Base-by-base conservation (phyloP, 179 eudicot genomes). In the Camellia oleifera region DNA sequence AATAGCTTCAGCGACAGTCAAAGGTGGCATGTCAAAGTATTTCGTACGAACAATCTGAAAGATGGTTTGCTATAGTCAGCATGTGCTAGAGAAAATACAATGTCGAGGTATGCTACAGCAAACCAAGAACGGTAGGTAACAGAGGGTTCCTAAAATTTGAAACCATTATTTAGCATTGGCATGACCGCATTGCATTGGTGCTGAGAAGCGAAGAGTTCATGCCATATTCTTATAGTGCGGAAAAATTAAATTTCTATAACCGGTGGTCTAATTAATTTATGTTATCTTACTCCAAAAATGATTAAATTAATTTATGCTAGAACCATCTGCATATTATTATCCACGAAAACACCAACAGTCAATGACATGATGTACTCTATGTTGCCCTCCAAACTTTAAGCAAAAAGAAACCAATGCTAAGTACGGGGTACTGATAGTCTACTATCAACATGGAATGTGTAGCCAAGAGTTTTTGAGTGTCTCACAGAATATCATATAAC, bases 11-110 rank as follows among this genome's bases (percentile, higher is more conserved):
- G 80, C 60, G 12, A 95, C 88, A 26, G 95, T 92, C 84, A 95
- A 83, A 10, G 98, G 98, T 11, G 95, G 95, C 93, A 95, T 93
- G 42, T 93, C 94, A 77, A 93, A 95, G 90, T 88, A 86, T 84
- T 95, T 93, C 48, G 92, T 91, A 13, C 98, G 92, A 48, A 95
- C 97, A 82, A 95, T 83, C 98, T 95, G 92, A 64, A 70, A 75
- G 56, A 80, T 45, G 57, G 32, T 12, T 18, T 50, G 8, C 44
- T 61, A 7, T 42, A 32, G 63, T 45, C 13, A 77, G 74, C 26
- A 75, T 32, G 32, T 62, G 71, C 77, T 44, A 17, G 45, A 50
- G 9, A 74, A 54, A 32, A 63, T 46, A 46, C 40, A 32, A 32
- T 32, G 40, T 32, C 2, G 40, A 32, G 40, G 40, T 32, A 32